Conservation (phyloP, 2,329 filamentous ascomycete species). For the Pseudogymnoascus destructans region DNA sequence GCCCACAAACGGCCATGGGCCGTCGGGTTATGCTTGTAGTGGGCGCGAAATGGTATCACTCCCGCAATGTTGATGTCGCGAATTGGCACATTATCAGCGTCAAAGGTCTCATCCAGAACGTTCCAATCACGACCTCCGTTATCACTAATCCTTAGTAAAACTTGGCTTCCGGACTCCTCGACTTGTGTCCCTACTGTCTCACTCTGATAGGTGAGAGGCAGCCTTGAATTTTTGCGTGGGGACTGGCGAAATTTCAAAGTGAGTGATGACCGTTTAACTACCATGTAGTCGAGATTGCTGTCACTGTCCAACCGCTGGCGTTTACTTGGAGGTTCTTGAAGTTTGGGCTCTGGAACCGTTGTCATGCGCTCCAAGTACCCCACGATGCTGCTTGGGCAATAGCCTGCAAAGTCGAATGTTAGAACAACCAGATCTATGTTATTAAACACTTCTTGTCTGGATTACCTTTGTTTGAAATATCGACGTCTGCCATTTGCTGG, state of each 20-base stretch:
- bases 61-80: slow-evolving; percentile 20
- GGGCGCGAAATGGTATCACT: slow-evolving; percentile 16
- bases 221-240: slow-evolving; percentile 15
- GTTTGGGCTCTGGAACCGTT: slow-evolving; percentile 18
- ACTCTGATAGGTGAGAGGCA: slow-evolving; percentile 15
- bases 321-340: not conserved
- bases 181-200: not conserved
- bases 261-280: slow-evolving; percentile 19
- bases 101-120: slow-evolving; percentile 16
- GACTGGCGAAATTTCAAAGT: slow-evolving; percentile 14
- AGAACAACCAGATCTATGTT: slow-evolving; percentile 12
- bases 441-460: not conserved
- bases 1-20: slow-evolving; percentile 22
- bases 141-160: not conserved
- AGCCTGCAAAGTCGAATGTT: slow-evolving; percentile 17
- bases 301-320: not conserved
- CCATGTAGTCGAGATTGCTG: slow-evolving; percentile 16
- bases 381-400: slow-evolving; percentile 12
- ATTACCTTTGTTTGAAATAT: slow-evolving; percentile 1
- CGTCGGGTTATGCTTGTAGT: slow-evolving; percentile 16
- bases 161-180: not conserved
- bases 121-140: not conserved
- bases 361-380: slow-evolving; percentile 15
- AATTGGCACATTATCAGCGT: slow-evolving; percentile 10
- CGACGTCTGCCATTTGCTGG: not conserved